Percentiles rank a stretch among this genome's conserved stretches.
These are phyloP conservation scores for Xylariaceae sp. DNA, from an alignment of 2,329 filamentous ascomycete genomes.

Conservation along the genomic window DNA sequence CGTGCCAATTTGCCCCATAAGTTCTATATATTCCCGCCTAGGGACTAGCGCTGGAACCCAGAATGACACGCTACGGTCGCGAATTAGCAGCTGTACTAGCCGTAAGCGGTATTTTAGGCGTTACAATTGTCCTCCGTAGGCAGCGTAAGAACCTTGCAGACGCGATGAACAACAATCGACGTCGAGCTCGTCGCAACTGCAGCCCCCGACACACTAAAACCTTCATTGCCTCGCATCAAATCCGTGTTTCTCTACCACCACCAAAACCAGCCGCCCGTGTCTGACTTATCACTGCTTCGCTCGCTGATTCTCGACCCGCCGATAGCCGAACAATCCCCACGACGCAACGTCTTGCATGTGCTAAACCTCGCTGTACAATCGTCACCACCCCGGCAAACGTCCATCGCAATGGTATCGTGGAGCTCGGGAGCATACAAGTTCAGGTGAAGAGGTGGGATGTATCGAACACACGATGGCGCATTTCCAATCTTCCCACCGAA, in stretches of 20 bases:
- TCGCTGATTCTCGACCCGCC: conserved; percentile 1
- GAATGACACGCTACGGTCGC: not conserved
- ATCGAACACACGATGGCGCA: conserved; percentile 25
- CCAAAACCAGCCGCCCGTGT: not conserved
- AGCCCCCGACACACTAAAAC: not conserved
- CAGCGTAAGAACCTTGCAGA: conserved; percentile 13
- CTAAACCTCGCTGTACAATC: conserved; percentile 4
- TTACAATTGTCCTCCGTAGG: not conserved
- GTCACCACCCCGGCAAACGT: conserved; percentile 3
- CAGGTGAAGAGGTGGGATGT: conserved; percentile 20
- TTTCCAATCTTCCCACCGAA: conserved; percentile 22
- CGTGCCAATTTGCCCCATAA: too few relatives aligned
- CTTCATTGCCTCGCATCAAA: conserved; percentile 3
- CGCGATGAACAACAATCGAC: conserved; percentile 11
- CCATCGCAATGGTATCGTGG: conserved; percentile 19
- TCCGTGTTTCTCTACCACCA: not conserved
- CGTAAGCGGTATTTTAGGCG: not conserved
- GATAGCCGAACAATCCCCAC: not conserved
- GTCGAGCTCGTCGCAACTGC: conserved; percentile 1
- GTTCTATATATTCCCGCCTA: too few relatives aligned
- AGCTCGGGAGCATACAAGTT: conserved; percentile 4
- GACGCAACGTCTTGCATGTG: conserved; percentile 6
- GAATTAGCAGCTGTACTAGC: not conserved
- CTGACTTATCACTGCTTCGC: not conserved
- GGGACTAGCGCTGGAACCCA: too few relatives aligned